Base-by-base conservation (phyloP, 2,329 filamentous ascomycete genomes). In the Dactylella cylindrospora region DNA sequence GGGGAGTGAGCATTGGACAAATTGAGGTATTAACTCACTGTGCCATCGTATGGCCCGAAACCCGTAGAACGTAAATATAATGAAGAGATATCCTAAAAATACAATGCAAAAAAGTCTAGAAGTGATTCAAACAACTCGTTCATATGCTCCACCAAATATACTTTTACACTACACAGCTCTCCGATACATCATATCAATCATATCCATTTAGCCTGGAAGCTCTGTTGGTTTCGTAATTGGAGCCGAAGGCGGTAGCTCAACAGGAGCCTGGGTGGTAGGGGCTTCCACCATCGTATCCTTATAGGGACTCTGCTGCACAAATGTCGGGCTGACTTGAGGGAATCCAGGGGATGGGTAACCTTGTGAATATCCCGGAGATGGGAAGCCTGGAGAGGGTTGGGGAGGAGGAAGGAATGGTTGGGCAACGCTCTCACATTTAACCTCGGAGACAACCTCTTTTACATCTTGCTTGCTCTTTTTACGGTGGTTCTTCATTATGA, bases 401-500 rank as follows among this genome's bases (percentile, higher is more conserved):
- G 28, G 28, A 8, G 28, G 28, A 19, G 22, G 23, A 19, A 55
- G 26, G 33, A 64, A 55, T 5, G 59, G 59, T 36, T 64, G 59
- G 8, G 43, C 31, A 20, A 26, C 59, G 19, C 51, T 64, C 8
- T 36, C 49, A 22, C 59, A 36, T 7, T 55, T 57, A 4, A 38
- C 51, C 25, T 64, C 51, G 15, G 50, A 35, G n/a, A 57, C 51
- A 3, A 40, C 51, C 26, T 64, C 59, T 20, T 55, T 51, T n/a
- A 64, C 51, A 33, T 46, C 59, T 25, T 29, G 29, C n/a, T 47
- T 31, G 13, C 50, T 55, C 39, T 64, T 64, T 22, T 57, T 55
- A 15, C 59, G 50, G 40, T 62, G 35, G 25, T 22, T 62, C 32
- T 31, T 62, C 57, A 62, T 62, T 10, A 54, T 54, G 17, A 62